phyloP scores from a whole-genome alignment of 805 yeast genomes.

The Ogataea paraovalis region DNA sequence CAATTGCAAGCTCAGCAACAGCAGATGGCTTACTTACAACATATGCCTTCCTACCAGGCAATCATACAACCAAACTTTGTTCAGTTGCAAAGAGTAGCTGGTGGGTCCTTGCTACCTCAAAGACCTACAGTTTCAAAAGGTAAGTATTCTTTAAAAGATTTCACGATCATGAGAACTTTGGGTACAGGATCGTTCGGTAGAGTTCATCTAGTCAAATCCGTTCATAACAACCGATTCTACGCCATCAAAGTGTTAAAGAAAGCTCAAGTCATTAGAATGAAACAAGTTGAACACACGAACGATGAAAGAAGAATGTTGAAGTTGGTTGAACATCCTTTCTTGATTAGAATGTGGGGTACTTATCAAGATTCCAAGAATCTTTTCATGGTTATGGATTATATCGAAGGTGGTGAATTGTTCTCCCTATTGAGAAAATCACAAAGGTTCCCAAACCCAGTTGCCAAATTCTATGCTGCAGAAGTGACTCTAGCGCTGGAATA shows the following conservation, averaged over 20 bases:
- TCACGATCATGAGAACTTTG: slow-evolving; percentile 51
- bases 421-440: slow-evolving; percentile 53
- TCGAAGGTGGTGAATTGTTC: slow-evolving; percentile 61
- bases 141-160: slow-evolving; percentile 52
- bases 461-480: slow-evolving; percentile 62
- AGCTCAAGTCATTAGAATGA: slow-evolving; percentile 55
- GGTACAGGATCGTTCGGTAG: slow-evolving; percentile 63
- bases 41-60: slow-evolving; percentile 34
- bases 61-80: slow-evolving; percentile 32
- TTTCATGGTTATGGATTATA: slow-evolving; percentile 63
- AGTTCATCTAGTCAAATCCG: slow-evolving; percentile 54
- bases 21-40: slow-evolving; percentile 28
- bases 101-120: slow-evolving; percentile 29
- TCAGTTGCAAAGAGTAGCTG: slow-evolving; percentile 24
- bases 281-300: slow-evolving; percentile 61
- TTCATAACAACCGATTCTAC: slow-evolving; percentile 55
- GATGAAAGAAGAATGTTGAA: slow-evolving; percentile 59
- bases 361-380: slow-evolving; percentile 54
- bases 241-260: slow-evolving; percentile 59
- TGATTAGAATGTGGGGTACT: slow-evolving; percentile 66
- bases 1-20: slow-evolving; percentile 27
- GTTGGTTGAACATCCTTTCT: slow-evolving; percentile 55
- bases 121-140: slow-evolving; percentile 46
- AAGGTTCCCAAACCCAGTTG: slow-evolving; percentile 59
- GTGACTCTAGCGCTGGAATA: slow-evolving; percentile 56